phyloP scores from a whole-genome alignment of 805 yeast species.

The Kurtzmaniella cleridarum region DNA sequence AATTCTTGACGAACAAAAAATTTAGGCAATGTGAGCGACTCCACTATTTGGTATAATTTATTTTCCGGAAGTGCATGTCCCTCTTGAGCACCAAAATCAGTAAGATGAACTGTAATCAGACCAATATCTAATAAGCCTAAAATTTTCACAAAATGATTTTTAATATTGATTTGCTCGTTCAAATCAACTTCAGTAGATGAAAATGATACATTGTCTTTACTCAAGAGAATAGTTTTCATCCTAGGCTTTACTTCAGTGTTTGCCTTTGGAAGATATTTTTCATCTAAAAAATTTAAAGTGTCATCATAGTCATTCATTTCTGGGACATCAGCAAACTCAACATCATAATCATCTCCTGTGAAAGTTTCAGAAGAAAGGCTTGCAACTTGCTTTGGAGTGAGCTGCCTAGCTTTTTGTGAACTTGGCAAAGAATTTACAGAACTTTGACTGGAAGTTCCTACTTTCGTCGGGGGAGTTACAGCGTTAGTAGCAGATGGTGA shows the following conservation, averaged over 20 bases:
- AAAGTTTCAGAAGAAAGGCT: too few species aligned
- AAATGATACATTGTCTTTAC: conserved; percentile 58
- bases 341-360: too few species aligned
- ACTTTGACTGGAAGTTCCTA: background rate
- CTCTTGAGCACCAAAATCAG: conserved; percentile 59
- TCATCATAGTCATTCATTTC: conserved; percentile 22
- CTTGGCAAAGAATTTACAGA: background rate
- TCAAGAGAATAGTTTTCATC: conserved; percentile 43
- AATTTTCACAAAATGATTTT: conserved; percentile 22
- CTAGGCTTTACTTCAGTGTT: conserved; percentile 4
- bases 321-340: conserved; percentile 2
- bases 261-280: conserved; percentile 20
- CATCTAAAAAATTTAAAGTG: conserved; percentile 33
- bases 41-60: conserved; percentile 32
- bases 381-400: too few species aligned
- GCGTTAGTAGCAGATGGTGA: background rate
- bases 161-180: conserved; percentile 1
- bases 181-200: conserved; percentile 13
- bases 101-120: conserved; percentile 45
- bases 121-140: conserved; percentile 32
- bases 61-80: conserved; percentile 55
- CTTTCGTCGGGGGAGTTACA: background rate
- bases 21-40: conserved; percentile 26
- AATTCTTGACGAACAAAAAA: conserved; percentile 30
- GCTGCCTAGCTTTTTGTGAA: background rate